Evolutionary conservation across 192 early-diverging fungal genomes (phyloP).

Genomic region (Gaertneriomyces sp.): DNA sequence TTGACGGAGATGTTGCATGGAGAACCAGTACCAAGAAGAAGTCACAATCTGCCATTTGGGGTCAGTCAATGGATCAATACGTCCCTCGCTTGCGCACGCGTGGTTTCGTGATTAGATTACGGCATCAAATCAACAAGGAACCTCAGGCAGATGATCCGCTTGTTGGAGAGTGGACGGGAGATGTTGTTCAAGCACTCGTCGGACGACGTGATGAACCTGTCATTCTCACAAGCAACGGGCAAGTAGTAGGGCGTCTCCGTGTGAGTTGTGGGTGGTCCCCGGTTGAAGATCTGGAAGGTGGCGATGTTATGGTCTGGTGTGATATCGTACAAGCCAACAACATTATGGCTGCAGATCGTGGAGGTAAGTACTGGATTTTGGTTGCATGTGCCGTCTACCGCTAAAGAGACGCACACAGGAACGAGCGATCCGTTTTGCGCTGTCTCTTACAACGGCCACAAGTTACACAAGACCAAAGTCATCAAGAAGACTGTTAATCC

Average conservation of each 20-base stretch:
- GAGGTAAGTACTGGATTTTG: conserved; percentile 14
- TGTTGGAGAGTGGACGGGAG: conserved; percentile 40
- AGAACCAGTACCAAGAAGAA: conserved; percentile 34
- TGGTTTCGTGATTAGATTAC: conserved; percentile 10
- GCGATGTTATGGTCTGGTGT: conserved; percentile 39
- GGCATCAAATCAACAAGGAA: conserved; percentile 25
- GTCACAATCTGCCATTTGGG: conserved; percentile 28
- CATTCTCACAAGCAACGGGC: conserved; percentile 10
- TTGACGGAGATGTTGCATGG: conserved; percentile 45
- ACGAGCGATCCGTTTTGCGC: conserved; percentile 49
- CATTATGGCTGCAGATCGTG: conserved; percentile 55
- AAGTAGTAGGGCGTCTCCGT: conserved; percentile 10
- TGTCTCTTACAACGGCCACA: conserved; percentile 37
- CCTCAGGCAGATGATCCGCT: conserved; percentile 22
- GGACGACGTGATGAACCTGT: conserved; percentile 25
- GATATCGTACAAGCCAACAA: conserved; percentile 52
- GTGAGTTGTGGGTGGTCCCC: conserved; percentile 30
- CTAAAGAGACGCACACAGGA: conserved; percentile 17
- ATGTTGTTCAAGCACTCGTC: conserved; percentile 27
- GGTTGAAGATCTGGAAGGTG: conserved; percentile 36
- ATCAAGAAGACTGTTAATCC: conserved; percentile 74
- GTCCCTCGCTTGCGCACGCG: conserved; percentile 19
- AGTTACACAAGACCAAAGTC: conserved; percentile 63
- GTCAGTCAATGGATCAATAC: conserved; percentile 34
- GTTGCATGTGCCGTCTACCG: background rate